Base-by-base conservation (phyloP, 1,284 basidiomycete genomes). In the Blastosporella zonata region DNA sequence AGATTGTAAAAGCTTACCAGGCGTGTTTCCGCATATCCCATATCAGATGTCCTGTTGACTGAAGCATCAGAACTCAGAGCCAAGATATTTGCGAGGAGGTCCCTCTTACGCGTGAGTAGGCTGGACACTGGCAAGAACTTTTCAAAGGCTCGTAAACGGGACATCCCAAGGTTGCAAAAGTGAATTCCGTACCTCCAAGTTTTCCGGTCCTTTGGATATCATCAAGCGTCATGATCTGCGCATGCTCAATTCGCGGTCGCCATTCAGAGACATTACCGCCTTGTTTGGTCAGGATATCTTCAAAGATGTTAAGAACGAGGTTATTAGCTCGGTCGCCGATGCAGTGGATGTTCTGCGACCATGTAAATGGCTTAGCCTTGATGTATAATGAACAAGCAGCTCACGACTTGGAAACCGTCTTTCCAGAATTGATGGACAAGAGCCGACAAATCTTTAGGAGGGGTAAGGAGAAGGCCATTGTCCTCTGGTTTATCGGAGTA, bases 241-340 rank as follows among this genome's bases (percentile, higher is more conserved):
- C 87, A 66, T 97, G 94, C 62, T 97, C 95, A 21, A 96, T 84
- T 18, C 94, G 74, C 1, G 90, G 84, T 15, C 93, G 73, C 59
- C 78, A 76, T 36, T 70, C 66, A 0, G 70, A 62, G 9, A 75
- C 69, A 46, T 71, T 71, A 5, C 60, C 64, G 2, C 58, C 62
- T 27, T 60, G 60, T 15, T 55, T 58, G 33, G 63, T 56, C 8
- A 74, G 53, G 22, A 76, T 62, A 23, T 67, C 68, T 63, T 93
- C 88, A 59, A 90, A 91, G 12, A 90, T 82, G 59, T 95, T 81
- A 17, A 97, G 76, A 0, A 90, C 81, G 17, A 88, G 73, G 34
- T 85, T 77, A 63, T 95, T 96, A 25, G 92, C 93, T 38, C 82
- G 79, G 61, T 97, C 95, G 1, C 95, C 95, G 21, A 97, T 97